A percentile compares a stretch with the other conserved stretches of the same genome.
These are phyloP conservation scores for Heliamphora pulchella DNA, from an alignment of 179 eudicot genomes.

Conservation along the genomic window DNA sequence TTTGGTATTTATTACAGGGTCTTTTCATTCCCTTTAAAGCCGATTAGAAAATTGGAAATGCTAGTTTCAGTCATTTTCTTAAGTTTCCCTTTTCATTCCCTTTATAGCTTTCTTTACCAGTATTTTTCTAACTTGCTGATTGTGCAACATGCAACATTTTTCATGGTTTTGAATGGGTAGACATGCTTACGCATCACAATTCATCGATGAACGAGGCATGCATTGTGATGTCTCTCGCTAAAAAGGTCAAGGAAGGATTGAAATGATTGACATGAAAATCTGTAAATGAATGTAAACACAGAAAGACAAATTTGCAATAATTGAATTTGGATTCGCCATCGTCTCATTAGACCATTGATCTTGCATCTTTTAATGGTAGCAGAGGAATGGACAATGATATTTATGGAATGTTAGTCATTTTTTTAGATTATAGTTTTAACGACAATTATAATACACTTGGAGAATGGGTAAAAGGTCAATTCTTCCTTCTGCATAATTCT, in stretches of 20 bases:
- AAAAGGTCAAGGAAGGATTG: background rate
- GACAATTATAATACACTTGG: background rate
- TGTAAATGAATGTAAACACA: background rate
- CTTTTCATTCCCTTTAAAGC: background rate
- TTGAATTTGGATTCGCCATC: background rate
- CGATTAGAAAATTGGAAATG: too few species aligned
- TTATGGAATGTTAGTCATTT: background rate
- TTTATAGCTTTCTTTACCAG: too few species aligned
- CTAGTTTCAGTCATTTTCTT: too few species aligned
- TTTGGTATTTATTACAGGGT: background rate
- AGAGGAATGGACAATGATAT: background rate
- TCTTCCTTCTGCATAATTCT: background rate
- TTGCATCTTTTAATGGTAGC: background rate
- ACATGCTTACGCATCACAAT: too few species aligned
- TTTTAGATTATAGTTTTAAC: background rate
- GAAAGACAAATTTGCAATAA: background rate
- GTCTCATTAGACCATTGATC: background rate
- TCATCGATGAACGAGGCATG: too few species aligned
- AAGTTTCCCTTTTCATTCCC: too few species aligned
- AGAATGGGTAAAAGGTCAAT: background rate
- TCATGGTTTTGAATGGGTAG: too few species aligned
- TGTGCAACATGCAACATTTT: too few species aligned
- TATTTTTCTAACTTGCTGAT: too few species aligned
- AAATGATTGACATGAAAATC: background rate
- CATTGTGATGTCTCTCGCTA: too few species aligned